A percentile compares a stretch with the other conserved stretches of the same genome.
phyloP scores from a whole-genome alignment of 257 asterid genomes.

The Solanum virginianum region DNA sequence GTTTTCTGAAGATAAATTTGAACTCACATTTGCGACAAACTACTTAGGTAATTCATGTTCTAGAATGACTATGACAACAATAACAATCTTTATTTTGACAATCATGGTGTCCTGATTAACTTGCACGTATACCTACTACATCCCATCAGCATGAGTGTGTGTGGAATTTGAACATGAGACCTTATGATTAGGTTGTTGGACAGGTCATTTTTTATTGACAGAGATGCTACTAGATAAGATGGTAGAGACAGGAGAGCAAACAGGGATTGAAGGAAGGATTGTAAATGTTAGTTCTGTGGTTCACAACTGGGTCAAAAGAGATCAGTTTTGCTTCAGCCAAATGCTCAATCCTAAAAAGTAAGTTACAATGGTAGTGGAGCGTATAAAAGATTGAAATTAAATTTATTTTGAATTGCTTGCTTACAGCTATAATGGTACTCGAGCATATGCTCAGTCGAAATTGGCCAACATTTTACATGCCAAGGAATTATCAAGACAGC shows the following conservation, averaged over 20 bases:
- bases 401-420: neutral
- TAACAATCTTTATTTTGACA: neutral
- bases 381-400: neutral
- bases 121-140: neutral
- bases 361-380: neutral
- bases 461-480: conserved; percentile 82
- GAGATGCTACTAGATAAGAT: conserved; percentile 73
- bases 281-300: conserved; percentile 81
- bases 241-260: conserved; percentile 64
- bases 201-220: conserved; percentile 82
- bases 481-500: conserved; percentile 74
- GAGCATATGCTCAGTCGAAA: conserved; percentile 83
- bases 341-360: conserved; percentile 65
- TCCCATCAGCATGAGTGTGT: neutral
- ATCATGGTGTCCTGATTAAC: neutral
- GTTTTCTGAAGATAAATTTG: conserved; percentile 83
- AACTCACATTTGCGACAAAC: conserved; percentile 85
- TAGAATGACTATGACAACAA: neutral
- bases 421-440: conserved; percentile 72
- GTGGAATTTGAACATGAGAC: neutral
- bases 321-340: conserved; percentile 43
- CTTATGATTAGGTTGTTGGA: neutral
- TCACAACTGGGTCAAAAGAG: conserved; percentile 62
- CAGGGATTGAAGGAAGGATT: conserved; percentile 67
- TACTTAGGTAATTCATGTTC: conserved; percentile 41